These are phyloP conservation scores for Scenedesmus sp. DNA, from an alignment of 163 green algal species.

Conservation along the genomic window DNA sequence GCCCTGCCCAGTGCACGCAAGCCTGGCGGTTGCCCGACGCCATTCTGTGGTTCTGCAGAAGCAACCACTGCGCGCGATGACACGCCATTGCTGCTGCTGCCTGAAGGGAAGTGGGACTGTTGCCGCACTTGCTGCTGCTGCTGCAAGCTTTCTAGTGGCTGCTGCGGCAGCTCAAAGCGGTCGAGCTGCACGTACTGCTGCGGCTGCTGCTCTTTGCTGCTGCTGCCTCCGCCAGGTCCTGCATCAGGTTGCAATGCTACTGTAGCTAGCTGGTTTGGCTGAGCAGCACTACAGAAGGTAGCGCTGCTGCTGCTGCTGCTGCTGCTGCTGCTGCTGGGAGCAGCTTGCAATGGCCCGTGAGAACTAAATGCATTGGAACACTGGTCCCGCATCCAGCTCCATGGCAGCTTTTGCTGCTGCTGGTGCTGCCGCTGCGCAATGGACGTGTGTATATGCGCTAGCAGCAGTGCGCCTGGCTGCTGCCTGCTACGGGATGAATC, in stretches of 20 bases:
- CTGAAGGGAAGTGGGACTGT: not conserved
- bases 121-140: conserved; percentile 37
- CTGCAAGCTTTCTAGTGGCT: not conserved
- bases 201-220: not conserved
- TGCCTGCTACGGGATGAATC: not conserved
- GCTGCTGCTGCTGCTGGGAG: not conserved
- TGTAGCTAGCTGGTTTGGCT: not conserved
- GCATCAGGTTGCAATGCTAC: not conserved
- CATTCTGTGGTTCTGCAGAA: conserved; percentile 40
- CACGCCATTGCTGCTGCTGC: conserved; percentile 4
- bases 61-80: conserved; percentile 1
- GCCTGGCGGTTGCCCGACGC: not conserved
- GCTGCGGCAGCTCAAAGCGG: conserved; percentile 12
- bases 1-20: conserved; percentile 13
- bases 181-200: conserved; percentile 12
- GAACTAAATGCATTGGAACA: not conserved
- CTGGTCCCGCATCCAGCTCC: not conserved
- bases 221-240: not conserved
- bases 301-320: conserved; percentile 26
- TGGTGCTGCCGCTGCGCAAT: conserved; percentile 32
- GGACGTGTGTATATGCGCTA: conserved; percentile 39
- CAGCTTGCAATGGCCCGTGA: not conserved
- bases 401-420: not conserved
- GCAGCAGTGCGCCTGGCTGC: conserved; percentile 21
- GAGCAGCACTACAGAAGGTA: conserved; percentile 9